Percentiles rank a stretch among this genome's conserved stretches.
phyloP scores from a whole-genome alignment of 2,329 filamentous ascomycete species.

The Lomentospora prolificans region DNA sequence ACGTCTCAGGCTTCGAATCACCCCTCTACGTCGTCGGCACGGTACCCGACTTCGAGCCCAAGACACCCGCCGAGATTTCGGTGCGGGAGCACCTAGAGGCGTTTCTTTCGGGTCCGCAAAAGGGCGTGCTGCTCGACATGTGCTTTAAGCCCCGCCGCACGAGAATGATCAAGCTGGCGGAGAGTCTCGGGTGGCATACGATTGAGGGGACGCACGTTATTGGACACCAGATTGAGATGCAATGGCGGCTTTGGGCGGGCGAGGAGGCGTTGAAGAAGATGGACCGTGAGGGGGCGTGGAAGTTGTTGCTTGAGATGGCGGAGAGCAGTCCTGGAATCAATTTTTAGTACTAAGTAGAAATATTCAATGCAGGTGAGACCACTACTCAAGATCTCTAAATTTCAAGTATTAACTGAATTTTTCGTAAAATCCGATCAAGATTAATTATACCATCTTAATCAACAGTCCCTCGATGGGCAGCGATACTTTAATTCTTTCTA shows the following conservation, averaged over 20 bases:
- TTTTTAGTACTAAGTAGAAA: background rate
- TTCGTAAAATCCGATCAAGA: too few relatives aligned
- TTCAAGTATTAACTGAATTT: too few relatives aligned
- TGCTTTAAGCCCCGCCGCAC: constrained; percentile 31
- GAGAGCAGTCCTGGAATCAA: background rate
- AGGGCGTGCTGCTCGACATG: constrained; percentile 29
- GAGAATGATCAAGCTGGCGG: constrained; percentile 23
- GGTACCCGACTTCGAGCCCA: constrained; percentile 26
- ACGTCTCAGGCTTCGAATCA: constrained; percentile 15
- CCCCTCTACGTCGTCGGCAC: constrained; percentile 28
- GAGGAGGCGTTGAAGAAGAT: constrained; percentile 17
- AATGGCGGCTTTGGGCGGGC: constrained; percentile 27
- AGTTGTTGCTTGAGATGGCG: background rate
- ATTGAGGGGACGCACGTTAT: constrained; percentile 31
- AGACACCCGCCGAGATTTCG: constrained; percentile 18
- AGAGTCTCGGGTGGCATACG: constrained; percentile 21
- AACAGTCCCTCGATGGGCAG: too few relatives aligned
- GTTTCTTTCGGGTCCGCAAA: constrained; percentile 17
- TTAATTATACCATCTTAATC: too few relatives aligned
- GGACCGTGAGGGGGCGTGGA: constrained; percentile 16
- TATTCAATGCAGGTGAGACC: background rate
- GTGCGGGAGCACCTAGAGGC: constrained; percentile 17
- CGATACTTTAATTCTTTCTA: too few relatives aligned
- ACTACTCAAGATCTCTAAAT: too few relatives aligned
- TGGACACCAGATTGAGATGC: constrained; percentile 28